These are phyloP conservation scores for Rhodotorula sp. DNA, from an alignment of 1,284 basidiomycete genomes.

Conservation along the genomic window DNA sequence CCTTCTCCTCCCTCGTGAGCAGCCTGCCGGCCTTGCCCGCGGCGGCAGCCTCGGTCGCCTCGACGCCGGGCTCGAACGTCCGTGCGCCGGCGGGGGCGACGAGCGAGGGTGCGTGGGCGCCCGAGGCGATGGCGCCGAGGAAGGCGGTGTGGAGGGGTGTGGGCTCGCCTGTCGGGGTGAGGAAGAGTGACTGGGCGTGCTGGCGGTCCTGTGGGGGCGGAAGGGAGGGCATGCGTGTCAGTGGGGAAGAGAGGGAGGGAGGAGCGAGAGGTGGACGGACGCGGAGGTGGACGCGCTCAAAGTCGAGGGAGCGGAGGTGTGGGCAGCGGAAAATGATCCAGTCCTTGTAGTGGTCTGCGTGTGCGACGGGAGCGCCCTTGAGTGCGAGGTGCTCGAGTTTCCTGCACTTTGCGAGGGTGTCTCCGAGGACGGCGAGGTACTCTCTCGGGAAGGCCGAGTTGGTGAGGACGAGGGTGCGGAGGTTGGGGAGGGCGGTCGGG, in stretches of 20 bases:
- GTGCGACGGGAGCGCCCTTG: slow-evolving; percentile 84
- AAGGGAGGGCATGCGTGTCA: background rate
- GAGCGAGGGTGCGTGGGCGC: slow-evolving; percentile 57
- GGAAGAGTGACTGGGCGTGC: slow-evolving; percentile 70
- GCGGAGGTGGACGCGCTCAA: slow-evolving; percentile 92
- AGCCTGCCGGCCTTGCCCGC: slow-evolving; percentile 61
- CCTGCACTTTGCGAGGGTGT: slow-evolving; percentile 75
- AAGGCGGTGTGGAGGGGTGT: slow-evolving; percentile 79
- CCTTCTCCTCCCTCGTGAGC: slow-evolving; percentile 90
- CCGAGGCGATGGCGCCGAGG: slow-evolving; percentile 66
- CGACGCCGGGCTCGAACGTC: slow-evolving; percentile 57
- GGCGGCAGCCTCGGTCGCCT: slow-evolving; percentile 36
- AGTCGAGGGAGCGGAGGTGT: slow-evolving; percentile 88
- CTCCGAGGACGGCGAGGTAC: slow-evolving; percentile 71
- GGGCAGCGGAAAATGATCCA: slow-evolving; percentile 65
- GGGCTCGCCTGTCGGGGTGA: slow-evolving; percentile 67
- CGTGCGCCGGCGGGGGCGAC: slow-evolving; percentile 54
- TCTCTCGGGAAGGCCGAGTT: slow-evolving; percentile 58
- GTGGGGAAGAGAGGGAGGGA: too few species aligned
- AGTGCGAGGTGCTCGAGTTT: slow-evolving; percentile 79
- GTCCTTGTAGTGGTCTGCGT: slow-evolving; percentile 95
- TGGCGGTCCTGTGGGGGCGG: slow-evolving; percentile 68
- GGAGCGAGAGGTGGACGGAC: slow-evolving; percentile 56
- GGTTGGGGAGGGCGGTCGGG: slow-evolving; percentile 77
- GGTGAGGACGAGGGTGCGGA: slow-evolving; percentile 75